These are phyloP conservation scores for Butyriboletus loyo DNA, from an alignment of 768 basidiomycete species.

Conservation along the genomic window DNA sequence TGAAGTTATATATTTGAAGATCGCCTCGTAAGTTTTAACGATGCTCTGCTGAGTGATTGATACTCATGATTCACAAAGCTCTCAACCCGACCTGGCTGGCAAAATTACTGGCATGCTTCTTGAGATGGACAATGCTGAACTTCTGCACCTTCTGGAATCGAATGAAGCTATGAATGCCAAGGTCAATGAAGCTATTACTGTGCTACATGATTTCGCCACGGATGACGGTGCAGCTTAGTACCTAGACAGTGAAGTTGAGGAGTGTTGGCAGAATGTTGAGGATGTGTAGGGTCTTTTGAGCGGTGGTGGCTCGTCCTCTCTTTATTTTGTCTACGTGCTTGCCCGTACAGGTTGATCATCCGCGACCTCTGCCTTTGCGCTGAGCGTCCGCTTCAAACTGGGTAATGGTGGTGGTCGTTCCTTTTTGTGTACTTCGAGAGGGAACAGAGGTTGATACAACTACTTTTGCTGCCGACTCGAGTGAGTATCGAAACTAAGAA, in stretches of 20 bases:
- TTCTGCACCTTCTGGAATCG: slow-evolving; percentile 83
- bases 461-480: slow-evolving; percentile 39
- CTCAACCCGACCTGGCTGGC: slow-evolving; percentile 91
- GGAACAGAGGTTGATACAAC: slow-evolving; percentile 60
- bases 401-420: slow-evolving; percentile 54
- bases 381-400: slow-evolving; percentile 35
- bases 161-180: slow-evolving; percentile 83
- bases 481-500: background rate
- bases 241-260: slow-evolving; percentile 1
- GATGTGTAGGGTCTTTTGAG: slow-evolving; percentile 33
- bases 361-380: slow-evolving; percentile 37
- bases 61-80: slow-evolving; percentile 36
- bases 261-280: background rate
- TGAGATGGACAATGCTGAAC: slow-evolving; percentile 97
- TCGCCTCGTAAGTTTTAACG: slow-evolving; percentile 56
- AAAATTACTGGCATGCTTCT: slow-evolving; percentile 99
- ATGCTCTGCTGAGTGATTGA: background rate
- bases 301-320: slow-evolving; percentile 50
- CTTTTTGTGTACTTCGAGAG: slow-evolving; percentile 47
- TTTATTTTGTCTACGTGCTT: slow-evolving; percentile 35
- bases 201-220: slow-evolving; percentile 80
- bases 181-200: slow-evolving; percentile 86
- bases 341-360: slow-evolving; percentile 35
- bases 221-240: slow-evolving; percentile 29
- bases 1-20: slow-evolving; percentile 93